Evolutionary conservation across 2,329 filamentous ascomycete species (phyloP).

Genomic region (Colletotrichum chlorophyti): DNA sequence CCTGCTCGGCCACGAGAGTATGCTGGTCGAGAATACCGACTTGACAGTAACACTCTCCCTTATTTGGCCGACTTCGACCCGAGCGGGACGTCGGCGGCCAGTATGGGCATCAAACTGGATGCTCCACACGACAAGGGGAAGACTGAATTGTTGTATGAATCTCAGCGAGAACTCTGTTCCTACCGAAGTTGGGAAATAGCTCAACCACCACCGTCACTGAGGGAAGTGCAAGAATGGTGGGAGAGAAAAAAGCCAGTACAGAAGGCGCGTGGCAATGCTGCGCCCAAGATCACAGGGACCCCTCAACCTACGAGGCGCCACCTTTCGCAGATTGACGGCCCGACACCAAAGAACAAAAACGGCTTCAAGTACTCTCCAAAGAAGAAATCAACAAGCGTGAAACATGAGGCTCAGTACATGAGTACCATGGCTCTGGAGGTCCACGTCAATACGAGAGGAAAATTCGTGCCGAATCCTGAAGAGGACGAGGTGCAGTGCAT

Average conservation of each 20-base stretch:
- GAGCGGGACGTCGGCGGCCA: constrained; percentile 60
- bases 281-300: constrained; percentile 24
- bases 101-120: constrained; percentile 58
- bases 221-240: constrained; percentile 76
- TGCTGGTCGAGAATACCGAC: constrained; percentile 82
- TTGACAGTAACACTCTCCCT: constrained; percentile 77
- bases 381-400: constrained; percentile 74
- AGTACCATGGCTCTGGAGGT: constrained; percentile 94
- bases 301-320: constrained; percentile 38
- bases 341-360: constrained; percentile 82
- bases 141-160: constrained; percentile 57
- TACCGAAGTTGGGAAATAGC: constrained; percentile 80
- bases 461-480: constrained; percentile 85
- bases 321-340: constrained; percentile 86
- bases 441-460: constrained; percentile 85
- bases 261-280: constrained; percentile 28
- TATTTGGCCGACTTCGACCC: constrained; percentile 83
- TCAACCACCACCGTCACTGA: constrained; percentile 70
- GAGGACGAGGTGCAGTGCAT: constrained; percentile 87
- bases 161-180: constrained; percentile 59
- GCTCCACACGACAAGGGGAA: constrained; percentile 55
- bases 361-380: constrained; percentile 88
- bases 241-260: constrained; percentile 39
- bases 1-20: constrained; percentile 81
- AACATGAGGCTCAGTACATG: constrained; percentile 92